Evolutionary conservation across 495 filamentous ascomycete genomes (phyloP), one percentile per base, ranked within the genome.

Genomic region (Penicillium waksmanii): DNA sequence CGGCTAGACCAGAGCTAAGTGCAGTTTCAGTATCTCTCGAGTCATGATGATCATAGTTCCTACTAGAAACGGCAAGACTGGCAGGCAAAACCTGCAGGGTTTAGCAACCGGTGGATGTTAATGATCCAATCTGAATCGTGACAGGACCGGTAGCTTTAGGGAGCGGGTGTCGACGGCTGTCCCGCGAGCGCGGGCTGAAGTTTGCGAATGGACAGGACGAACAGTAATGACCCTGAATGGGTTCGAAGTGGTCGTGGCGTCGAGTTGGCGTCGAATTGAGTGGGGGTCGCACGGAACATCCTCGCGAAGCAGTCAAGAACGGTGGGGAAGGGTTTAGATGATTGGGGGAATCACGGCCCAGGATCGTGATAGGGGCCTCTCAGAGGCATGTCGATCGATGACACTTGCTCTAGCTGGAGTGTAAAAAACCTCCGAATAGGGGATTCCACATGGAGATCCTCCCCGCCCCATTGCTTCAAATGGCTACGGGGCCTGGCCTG

Each of bases 301-400:
- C 43, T 23, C 63, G 59, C 31, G 58, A 67, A 57, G 53, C 40
- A 64, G 58, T 58, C 53, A 64, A 69, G 63, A 66, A 69, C 63
- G 63, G 66, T 66, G 63, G 63, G 53, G 58, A 53, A 34, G 31
- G 40, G 10, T 51, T 48, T 9, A 17, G 12, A 52, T 33, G n/a
- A n/a, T 27, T 51, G 47, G 49, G 34, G 47, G 63, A 68, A 63
- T 66, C 60, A 66, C 21, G 52, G 44, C 42, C 34, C 35, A 33
- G 50, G 56, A 60, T 64, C 66, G 38, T 36, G 57, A 63, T 66
- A 40, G 12, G 23, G 44, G 10, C 31, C 27, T 38, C 47, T 35
- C 51, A 51, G 55, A 19, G 34, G 3, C 9, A 21, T 52, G 55
- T 42, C 53, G 63, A 69, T 68, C 66, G 17, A 51, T 52, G 21